Conservation (phyloP, 179 eudicot species). For the Beta lomatogona region DNA sequence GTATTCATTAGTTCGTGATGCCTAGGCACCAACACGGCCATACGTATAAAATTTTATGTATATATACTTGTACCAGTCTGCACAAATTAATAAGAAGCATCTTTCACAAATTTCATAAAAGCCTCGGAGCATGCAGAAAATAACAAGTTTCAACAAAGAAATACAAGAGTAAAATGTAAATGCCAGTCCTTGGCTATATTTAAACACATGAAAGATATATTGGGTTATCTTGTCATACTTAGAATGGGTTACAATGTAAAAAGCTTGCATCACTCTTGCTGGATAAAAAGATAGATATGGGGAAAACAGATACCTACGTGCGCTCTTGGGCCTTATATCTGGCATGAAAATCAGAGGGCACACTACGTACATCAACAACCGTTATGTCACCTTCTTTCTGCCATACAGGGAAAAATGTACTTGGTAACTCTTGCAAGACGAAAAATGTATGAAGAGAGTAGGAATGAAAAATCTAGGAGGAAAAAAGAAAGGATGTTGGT, state of each 20-base stretch:
- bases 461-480: background rate
- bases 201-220: no score
- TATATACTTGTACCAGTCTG: no score
- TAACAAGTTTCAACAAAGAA: no score
- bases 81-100: no score
- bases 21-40: no score
- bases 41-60: no score
- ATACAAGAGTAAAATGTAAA: no score
- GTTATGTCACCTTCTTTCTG: slow-evolving; percentile 82
- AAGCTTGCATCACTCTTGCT: background rate
- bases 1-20: no score
- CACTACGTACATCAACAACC: slow-evolving; percentile 75
- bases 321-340: slow-evolving; percentile 95
- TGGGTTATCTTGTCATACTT: background rate
- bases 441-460: background rate
- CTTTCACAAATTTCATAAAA: no score
- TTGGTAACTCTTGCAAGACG: background rate
- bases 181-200: no score
- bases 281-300: background rate
- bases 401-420: slow-evolving; percentile 19
- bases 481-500: background rate
- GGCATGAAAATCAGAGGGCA: slow-evolving; percentile 84
- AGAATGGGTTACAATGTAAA: background rate
- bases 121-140: no score
- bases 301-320: slow-evolving; percentile 73